Conservation (phyloP, 176 grass and related monocot genomes). For the Rhipidocladum racemiflorum region DNA sequence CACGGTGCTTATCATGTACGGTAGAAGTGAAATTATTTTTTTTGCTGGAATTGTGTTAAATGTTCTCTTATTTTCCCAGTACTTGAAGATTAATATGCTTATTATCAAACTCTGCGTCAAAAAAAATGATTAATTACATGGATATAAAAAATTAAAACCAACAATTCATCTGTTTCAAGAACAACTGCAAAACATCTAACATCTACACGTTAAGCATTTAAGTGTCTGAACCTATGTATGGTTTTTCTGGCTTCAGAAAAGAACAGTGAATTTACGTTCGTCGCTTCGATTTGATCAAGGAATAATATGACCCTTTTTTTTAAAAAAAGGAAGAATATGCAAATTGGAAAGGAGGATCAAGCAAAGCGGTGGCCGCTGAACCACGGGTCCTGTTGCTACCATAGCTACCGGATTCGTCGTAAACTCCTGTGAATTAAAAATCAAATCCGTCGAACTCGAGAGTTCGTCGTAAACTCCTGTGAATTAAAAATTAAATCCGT, state of each 20-base stretch:
- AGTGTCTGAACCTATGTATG: neutral
- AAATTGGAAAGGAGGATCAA: neutral
- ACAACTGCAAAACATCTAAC: neutral
- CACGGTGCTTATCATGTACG: neutral
- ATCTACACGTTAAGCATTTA: neutral
- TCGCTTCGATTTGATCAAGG: neutral
- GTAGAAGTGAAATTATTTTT: neutral
- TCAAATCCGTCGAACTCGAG: too few relatives aligned
- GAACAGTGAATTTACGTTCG: neutral
- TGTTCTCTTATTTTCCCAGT: neutral
- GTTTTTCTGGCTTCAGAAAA: neutral
- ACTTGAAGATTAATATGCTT: neutral
- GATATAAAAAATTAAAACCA: neutral
- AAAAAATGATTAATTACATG: neutral
- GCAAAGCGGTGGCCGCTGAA: constrained; percentile 16
- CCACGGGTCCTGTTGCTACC: neutral
- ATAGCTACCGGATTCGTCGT: too few relatives aligned
- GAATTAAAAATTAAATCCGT: too few relatives aligned
- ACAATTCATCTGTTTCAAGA: neutral
- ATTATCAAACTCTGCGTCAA: neutral
- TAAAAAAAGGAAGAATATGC: neutral
- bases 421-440: too few relatives aligned
- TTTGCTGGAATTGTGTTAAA: neutral
- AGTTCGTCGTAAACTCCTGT: too few relatives aligned
- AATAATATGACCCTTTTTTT: neutral